phyloP scores from a whole-genome alignment of 345 rosid genomes.

The Durio zibethinus region DNA sequence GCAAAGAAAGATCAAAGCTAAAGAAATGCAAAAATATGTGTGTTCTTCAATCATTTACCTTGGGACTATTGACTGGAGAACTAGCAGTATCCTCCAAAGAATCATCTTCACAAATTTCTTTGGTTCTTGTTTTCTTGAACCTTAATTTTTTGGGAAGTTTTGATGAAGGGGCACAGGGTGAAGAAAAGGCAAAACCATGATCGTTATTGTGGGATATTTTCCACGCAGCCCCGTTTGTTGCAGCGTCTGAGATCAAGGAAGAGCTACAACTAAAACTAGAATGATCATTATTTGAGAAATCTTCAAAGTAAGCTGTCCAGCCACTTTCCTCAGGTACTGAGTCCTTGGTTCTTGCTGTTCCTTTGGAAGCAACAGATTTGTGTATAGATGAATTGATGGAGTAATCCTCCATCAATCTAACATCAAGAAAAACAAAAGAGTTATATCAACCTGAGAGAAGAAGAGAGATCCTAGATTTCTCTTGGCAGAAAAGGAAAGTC shows the following conservation, averaged over 20 bases:
- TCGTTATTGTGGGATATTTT: slow-evolving; percentile 20
- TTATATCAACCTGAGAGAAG: slow-evolving; percentile 2
- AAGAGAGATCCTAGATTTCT: not conserved
- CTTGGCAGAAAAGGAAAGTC: not conserved
- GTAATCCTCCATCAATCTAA: slow-evolving; percentile 16
- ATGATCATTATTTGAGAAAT: slow-evolving; percentile 40
- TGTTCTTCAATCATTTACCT: slow-evolving; percentile 32
- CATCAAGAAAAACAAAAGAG: not conserved
- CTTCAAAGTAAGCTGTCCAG: slow-evolving; percentile 82
- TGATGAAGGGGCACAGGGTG: not conserved
- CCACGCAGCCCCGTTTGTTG: slow-evolving; percentile 59
- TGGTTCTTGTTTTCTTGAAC: slow-evolving; percentile 52
- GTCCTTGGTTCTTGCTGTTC: not conserved
- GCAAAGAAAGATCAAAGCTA: not conserved
- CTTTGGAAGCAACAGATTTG: slow-evolving; percentile 13
- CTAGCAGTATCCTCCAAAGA: slow-evolving; percentile 92
- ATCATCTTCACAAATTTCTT: slow-evolving; percentile 51
- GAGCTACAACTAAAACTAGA: slow-evolving; percentile 37
- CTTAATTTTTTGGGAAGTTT: slow-evolving; percentile 36
- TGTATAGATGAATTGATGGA: slow-evolving; percentile 24
- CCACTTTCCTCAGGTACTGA: slow-evolving; percentile 75
- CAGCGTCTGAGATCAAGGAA: slow-evolving; percentile 76
- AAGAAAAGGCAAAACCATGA: slow-evolving; percentile 12
- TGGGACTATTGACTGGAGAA: slow-evolving; percentile 80
- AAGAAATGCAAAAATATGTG: not conserved